Evolutionary conservation across 2,329 filamentous ascomycete genomes (phyloP).

Genomic region (Xylariaceae sp.): DNA sequence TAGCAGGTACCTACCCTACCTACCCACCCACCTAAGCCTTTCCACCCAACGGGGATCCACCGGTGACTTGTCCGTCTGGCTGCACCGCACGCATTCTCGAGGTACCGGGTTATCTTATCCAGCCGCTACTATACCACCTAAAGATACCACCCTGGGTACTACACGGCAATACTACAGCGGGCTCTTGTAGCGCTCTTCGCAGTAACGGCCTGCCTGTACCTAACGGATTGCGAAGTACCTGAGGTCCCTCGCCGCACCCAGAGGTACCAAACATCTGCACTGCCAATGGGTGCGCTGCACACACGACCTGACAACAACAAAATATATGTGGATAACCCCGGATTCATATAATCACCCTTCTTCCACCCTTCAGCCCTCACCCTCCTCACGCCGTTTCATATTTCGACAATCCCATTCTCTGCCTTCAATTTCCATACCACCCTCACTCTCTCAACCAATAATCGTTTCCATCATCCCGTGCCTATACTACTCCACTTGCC

Average conservation of each 20-base stretch:
- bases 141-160: background rate
- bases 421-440: background rate
- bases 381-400: constrained; percentile 23
- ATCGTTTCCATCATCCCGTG: background rate
- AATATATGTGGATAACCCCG: constrained; percentile 18
- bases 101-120: background rate
- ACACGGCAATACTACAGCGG: background rate
- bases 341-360: constrained; percentile 22
- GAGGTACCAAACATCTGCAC: background rate
- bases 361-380: constrained; percentile 12
- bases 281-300: background rate
- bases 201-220: background rate
- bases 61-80: background rate
- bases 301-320: background rate
- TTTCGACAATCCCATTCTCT: constrained; percentile 18
- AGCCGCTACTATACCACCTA: background rate
- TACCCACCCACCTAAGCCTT: background rate
- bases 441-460: constrained; percentile 12
- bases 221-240: background rate
- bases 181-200: background rate
- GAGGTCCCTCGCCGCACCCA: no score
- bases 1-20: background rate
- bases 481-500: background rate
- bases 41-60: background rate
- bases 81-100: background rate